phyloP scores from a whole-genome alignment of 352 stramenopile species.

The Globisporangium middletonii region DNA sequence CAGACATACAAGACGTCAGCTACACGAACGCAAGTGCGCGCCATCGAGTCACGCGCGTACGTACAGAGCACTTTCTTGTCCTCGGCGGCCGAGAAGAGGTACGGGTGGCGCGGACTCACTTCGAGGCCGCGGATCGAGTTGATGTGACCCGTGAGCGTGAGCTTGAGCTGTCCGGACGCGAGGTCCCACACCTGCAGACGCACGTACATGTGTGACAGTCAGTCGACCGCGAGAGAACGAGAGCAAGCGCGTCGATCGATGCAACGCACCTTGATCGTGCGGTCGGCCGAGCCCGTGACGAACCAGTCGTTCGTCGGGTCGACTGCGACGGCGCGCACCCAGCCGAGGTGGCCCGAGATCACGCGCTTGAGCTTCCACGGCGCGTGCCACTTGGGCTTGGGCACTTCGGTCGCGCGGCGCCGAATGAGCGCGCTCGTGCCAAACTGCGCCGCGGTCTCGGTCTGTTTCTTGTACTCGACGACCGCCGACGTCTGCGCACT shows the following conservation, averaged over 20 bases:
- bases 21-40: neutral
- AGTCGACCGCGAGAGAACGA: neutral
- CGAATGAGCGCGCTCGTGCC: constrained; percentile 64
- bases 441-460: constrained; percentile 42
- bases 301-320: constrained; percentile 99
- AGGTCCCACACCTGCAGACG: constrained; percentile 88
- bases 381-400: constrained; percentile 97
- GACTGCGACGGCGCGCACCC: constrained; percentile 96
- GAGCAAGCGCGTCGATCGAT: neutral
- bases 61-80: constrained; percentile 98
- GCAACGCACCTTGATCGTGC: constrained; percentile 93
- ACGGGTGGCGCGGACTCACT: constrained; percentile 94
- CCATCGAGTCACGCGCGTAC: neutral
- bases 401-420: constrained; percentile 81
- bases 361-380: constrained; percentile 98
- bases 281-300: constrained; percentile 95
- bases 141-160: constrained; percentile 99
- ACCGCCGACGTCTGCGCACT: constrained; percentile 29
- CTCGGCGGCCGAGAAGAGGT: constrained; percentile 97
- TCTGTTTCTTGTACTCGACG: constrained; percentile 59
- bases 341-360: constrained; percentile 94
- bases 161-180: constrained; percentile 94
- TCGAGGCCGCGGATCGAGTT: constrained; percentile 95
- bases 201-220: neutral
- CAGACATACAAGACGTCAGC: neutral